A percentile compares a stretch with the other conserved stretches of the same genome.
phyloP scores from a whole-genome alignment of 73 alveolate species.

The Uronychia setigera region DNA sequence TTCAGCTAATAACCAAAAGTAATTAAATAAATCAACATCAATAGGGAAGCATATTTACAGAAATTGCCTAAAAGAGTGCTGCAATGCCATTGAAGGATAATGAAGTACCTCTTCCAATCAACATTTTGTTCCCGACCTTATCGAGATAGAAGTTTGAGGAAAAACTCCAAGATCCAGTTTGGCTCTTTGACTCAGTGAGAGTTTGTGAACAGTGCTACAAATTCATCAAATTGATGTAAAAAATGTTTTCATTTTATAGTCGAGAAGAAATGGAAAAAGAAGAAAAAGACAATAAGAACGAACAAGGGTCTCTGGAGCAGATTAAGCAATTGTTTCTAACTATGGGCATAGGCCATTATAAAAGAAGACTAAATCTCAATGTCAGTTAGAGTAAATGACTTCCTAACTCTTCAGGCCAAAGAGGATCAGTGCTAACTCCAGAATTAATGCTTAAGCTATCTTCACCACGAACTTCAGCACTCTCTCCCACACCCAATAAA shows the following conservation, averaged over 20 bases:
- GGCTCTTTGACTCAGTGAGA: slow-evolving; percentile 9
- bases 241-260: neutral
- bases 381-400: neutral
- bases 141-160: neutral
- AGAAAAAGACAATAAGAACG: neutral
- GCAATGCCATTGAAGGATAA: neutral
- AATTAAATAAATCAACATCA: neutral
- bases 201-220: slow-evolving; percentile 21
- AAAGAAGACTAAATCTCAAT: neutral
- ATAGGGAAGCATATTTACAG: neutral
- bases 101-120: slow-evolving; percentile 9
- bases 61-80: neutral
- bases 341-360: neutral
- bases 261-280: neutral
- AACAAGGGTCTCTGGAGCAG: neutral
- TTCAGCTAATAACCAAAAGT: neutral
- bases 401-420: neutral
- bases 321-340: neutral
- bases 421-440: neutral
- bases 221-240: neutral
- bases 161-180: slow-evolving; percentile 11
- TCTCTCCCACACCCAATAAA: neutral
- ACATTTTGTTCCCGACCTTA: neutral
- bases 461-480: neutral
- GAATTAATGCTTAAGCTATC: neutral